Conservation (phyloP, 2,329 filamentous ascomycete species). For the Ophiosphaerella narmari region DNA sequence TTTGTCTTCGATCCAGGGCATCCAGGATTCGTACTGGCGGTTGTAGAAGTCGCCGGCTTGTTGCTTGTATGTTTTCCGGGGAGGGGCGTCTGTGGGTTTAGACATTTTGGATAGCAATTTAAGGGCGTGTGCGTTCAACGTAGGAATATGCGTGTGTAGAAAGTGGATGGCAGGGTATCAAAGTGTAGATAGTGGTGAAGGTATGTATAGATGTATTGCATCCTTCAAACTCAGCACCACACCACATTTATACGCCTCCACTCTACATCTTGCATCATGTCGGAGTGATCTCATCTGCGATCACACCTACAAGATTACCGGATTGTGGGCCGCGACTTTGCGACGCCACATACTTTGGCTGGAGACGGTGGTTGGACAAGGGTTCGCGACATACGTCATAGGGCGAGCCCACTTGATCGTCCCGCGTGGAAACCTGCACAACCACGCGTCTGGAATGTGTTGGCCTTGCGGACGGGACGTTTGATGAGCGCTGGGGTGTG, state of each 20-base stretch:
- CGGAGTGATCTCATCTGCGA: conserved; percentile 24
- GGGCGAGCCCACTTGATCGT: conserved; percentile 17
- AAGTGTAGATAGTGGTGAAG: too few species aligned
- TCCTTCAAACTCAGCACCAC: not conserved
- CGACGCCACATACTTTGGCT: not conserved
- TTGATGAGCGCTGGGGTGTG: conserved; percentile 3
- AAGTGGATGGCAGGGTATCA: too few species aligned
- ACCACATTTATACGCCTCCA: conserved; percentile 6
- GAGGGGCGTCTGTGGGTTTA: conserved; percentile 14
- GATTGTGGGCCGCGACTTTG: conserved; percentile 15
- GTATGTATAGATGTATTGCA: not conserved
- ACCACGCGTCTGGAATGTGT: conserved; percentile 4
- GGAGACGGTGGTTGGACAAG: conserved; percentile 9
- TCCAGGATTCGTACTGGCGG: conserved; percentile 73
- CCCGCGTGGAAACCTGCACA: conserved; percentile 17
- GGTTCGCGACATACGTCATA: conserved; percentile 23
- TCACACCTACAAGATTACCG: conserved; percentile 9
- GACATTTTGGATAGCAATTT: not conserved
- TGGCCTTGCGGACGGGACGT: conserved; percentile 2
- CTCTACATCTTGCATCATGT: conserved; percentile 9
- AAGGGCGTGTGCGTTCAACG: too few species aligned
- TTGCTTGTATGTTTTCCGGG: conserved; percentile 37
- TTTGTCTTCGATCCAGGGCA: conserved; percentile 76
- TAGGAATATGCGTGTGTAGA: too few species aligned
- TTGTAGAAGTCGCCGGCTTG: conserved; percentile 62